Evolutionary conservation across 106 monocot genomes (phyloP).

Genomic region (Gastrodia elata): DNA sequence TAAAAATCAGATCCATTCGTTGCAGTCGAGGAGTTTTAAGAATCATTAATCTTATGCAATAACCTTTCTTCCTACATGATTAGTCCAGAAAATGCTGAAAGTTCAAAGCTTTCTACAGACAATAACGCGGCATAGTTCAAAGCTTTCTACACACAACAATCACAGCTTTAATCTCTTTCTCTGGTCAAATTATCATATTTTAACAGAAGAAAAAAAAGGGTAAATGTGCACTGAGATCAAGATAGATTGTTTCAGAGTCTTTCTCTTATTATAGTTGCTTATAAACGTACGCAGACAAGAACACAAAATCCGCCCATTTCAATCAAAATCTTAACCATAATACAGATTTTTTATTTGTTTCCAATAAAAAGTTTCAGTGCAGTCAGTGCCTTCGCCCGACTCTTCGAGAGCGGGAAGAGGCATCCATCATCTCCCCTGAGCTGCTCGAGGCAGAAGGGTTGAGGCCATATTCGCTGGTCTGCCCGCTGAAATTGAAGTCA

Average conservation of each 20-base stretch:
- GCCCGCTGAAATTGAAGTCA: constrained; percentile 32
- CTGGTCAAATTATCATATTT: not conserved
- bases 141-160: too few species aligned
- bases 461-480: constrained; percentile 42
- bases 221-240: not conserved
- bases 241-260: not conserved
- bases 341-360: not conserved
- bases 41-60: too few species aligned
- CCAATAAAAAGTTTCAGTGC: not conserved
- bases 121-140: too few species aligned
- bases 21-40: too few species aligned
- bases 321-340: not conserved
- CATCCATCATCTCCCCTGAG: constrained; percentile 2
- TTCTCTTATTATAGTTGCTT: not conserved
- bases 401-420: not conserved
- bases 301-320: not conserved
- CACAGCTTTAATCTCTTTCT: not conserved
- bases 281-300: not conserved
- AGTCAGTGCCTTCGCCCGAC: not conserved
- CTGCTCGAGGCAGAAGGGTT: constrained; percentile 27
- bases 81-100: too few species aligned
- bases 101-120: too few species aligned
- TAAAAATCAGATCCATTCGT: too few species aligned
- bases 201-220: not conserved
- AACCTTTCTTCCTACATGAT: too few species aligned